Conservation (phyloP, 306 rosid genomes). For the Carpinus fangiana region DNA sequence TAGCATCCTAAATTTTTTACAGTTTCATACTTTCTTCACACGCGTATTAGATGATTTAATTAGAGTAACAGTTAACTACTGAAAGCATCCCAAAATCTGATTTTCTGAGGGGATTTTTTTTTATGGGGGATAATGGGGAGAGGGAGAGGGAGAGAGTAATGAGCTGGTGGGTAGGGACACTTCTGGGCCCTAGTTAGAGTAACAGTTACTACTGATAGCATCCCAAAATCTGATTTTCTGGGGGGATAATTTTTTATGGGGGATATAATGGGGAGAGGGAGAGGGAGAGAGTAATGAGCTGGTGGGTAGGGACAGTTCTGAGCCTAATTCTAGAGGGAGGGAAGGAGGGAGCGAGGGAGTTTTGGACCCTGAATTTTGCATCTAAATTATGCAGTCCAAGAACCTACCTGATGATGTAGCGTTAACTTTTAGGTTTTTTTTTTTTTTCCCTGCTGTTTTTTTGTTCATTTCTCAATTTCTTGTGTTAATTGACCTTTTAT, state of each 20-base stretch:
- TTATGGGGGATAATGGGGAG: no score
- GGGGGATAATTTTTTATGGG: no score
- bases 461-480: conserved; percentile 4
- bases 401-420: not conserved
- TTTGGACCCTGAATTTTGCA: no score
- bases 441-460: not conserved
- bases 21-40: not conserved
- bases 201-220: not conserved
- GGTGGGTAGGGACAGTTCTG: not conserved
- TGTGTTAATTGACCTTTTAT: conserved; percentile 12
- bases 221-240: not conserved
- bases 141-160: no score
- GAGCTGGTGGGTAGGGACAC: no score
- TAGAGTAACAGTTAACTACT: no score
- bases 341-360: no score
- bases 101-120: no score
- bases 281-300: not conserved
- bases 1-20: not conserved
- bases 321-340: no score
- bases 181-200: no score
- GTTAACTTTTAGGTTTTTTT: not conserved
- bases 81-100: no score
- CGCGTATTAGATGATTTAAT: not conserved
- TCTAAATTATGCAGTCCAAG: no score
- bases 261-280: not conserved